These are phyloP conservation scores for Medakamo hakoo DNA, from an alignment of 139 green algal species.

Conservation along the genomic window DNA sequence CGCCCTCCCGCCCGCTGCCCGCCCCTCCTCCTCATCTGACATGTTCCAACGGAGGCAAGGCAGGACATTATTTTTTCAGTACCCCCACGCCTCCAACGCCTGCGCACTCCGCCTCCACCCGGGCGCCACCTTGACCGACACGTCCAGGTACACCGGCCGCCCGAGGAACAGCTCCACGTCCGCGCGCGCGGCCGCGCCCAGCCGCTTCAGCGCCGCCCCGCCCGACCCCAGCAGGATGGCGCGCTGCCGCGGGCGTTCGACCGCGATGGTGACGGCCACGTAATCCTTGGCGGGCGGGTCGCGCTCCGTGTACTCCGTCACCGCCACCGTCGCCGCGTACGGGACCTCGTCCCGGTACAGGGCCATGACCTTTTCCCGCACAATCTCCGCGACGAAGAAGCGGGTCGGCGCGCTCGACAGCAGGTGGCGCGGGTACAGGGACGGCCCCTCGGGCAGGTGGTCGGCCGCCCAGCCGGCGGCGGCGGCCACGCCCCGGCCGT, in stretches of 20 bases:
- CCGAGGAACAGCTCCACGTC: slow-evolving; percentile 74
- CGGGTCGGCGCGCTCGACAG: slow-evolving; percentile 75
- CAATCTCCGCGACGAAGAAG: slow-evolving; percentile 94
- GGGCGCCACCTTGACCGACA: slow-evolving; percentile 51
- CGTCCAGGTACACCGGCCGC: slow-evolving; percentile 52
- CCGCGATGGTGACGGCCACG: slow-evolving; percentile 18
- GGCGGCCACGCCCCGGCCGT: slow-evolving; percentile 17
- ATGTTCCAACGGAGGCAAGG: background rate
- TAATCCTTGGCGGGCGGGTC: background rate
- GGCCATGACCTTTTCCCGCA: slow-evolving; percentile 91
- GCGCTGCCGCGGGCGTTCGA: slow-evolving; percentile 49
- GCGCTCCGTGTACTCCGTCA: slow-evolving; percentile 62
- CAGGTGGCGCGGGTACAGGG: slow-evolving; percentile 69
- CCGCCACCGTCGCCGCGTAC: slow-evolving; percentile 62
- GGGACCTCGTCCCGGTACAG: slow-evolving; percentile 83
- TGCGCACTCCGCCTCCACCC: slow-evolving; percentile 28
- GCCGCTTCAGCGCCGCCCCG: slow-evolving; percentile 39
- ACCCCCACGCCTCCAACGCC: slow-evolving; percentile 7
- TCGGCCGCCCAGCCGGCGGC: slow-evolving; percentile 49
- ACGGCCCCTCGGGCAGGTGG: slow-evolving; percentile 57
- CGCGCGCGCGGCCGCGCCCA: slow-evolving; percentile 33
- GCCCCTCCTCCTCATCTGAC: background rate
- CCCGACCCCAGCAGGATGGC: slow-evolving; percentile 64
- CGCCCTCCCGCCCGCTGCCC: too few species aligned
- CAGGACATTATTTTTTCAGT: slow-evolving; percentile 2